Conservation (phyloP, 2,329 filamentous ascomycete genomes). For the Falciphora oryzae region DNA sequence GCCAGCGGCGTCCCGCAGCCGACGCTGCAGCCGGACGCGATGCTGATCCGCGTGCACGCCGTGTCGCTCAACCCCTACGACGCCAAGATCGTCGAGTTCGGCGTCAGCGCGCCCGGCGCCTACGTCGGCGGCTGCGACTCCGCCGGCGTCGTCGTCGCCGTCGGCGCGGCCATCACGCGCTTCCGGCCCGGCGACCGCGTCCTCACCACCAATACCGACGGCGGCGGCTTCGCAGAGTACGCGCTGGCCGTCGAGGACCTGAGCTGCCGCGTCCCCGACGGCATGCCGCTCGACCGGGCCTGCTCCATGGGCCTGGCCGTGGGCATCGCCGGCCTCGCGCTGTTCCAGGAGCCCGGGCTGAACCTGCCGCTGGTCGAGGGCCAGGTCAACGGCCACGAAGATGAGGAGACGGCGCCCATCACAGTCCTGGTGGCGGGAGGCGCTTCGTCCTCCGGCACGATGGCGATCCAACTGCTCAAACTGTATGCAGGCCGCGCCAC, state of each 20-base stretch:
- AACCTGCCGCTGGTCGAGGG: slow-evolving; percentile 18
- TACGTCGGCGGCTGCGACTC: slow-evolving; percentile 5
- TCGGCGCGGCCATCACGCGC: slow-evolving; percentile 13
- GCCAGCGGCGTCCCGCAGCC: background rate
- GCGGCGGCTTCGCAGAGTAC: slow-evolving; percentile 1
- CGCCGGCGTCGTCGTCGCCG: slow-evolving; percentile 17
- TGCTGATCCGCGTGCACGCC: slow-evolving; percentile 6
- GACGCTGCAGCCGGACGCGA: background rate
- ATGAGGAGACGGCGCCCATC: background rate
- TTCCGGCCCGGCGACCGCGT: slow-evolving; percentile 12
- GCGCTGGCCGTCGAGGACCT: too few species aligned
- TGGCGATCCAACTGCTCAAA: slow-evolving; percentile 21
- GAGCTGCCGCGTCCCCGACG: too few species aligned
- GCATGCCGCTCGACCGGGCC: too few species aligned
- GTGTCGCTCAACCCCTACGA: slow-evolving; percentile 24
- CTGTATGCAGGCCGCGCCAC: slow-evolving; percentile 5
- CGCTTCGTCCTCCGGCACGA: slow-evolving; percentile 16
- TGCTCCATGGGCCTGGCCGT: too few species aligned
- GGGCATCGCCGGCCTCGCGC: slow-evolving; percentile 19
- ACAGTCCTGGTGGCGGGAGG: slow-evolving; percentile 31
- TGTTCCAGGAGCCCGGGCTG: slow-evolving; percentile 22
- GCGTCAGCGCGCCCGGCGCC: too few species aligned
- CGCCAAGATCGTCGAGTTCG: slow-evolving; percentile 1
- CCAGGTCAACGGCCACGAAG: background rate
- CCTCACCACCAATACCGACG: slow-evolving; percentile 12